Evolutionary conservation across 1,284 basidiomycete genomes (phyloP).

Genomic region (Microbotryum lychnidis-dioicae): DNA sequence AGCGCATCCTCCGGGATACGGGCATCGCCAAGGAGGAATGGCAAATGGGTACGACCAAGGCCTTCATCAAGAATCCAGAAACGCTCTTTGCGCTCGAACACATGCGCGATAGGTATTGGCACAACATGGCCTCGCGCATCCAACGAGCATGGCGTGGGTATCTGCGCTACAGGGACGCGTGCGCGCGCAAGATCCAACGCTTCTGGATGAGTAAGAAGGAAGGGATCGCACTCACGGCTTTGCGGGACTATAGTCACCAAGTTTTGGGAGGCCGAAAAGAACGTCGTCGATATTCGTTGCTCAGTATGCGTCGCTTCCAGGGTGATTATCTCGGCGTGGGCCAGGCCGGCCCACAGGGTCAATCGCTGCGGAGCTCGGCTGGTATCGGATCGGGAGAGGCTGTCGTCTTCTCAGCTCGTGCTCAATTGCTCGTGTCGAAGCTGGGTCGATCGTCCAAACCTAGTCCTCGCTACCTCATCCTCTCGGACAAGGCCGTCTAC

Average conservation of each 20-base stretch:
- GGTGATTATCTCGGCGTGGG: slow-evolving; percentile 95
- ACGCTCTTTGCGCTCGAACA: slow-evolving; percentile 97
- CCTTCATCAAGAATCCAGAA: slow-evolving; percentile 99
- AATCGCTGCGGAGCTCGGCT: slow-evolving; percentile 66
- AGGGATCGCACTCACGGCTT: slow-evolving; percentile 73
- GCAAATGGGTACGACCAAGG: slow-evolving; percentile 99
- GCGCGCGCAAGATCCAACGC: slow-evolving; percentile 86
- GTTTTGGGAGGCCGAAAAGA: slow-evolving; percentile 88
- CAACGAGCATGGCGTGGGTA: slow-evolving; percentile 96
- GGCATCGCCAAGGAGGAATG: slow-evolving; percentile 95
- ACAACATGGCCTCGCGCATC: slow-evolving; percentile 96
- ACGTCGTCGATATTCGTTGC: slow-evolving; percentile 80
- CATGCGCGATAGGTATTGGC: slow-evolving; percentile 99
- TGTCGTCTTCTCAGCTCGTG: slow-evolving; percentile 80
- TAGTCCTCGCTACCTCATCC: slow-evolving; percentile 79
- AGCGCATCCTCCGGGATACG: slow-evolving; percentile 86
- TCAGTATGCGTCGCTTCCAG: slow-evolving; percentile 90
- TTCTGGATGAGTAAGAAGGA: slow-evolving; percentile 99
- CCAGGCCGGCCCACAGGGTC: slow-evolving; percentile 62
- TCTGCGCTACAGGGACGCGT: slow-evolving; percentile 89
- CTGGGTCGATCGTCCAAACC: slow-evolving; percentile 81
- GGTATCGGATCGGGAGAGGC: slow-evolving; percentile 58
- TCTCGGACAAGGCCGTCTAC: slow-evolving; percentile 82
- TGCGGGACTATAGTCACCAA: slow-evolving; percentile 89
- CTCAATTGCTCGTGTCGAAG: slow-evolving; percentile 79